These are phyloP conservation scores for Calonectria multiphialidica DNA, from an alignment of 2,329 filamentous ascomycete genomes.

Conservation along the genomic window DNA sequence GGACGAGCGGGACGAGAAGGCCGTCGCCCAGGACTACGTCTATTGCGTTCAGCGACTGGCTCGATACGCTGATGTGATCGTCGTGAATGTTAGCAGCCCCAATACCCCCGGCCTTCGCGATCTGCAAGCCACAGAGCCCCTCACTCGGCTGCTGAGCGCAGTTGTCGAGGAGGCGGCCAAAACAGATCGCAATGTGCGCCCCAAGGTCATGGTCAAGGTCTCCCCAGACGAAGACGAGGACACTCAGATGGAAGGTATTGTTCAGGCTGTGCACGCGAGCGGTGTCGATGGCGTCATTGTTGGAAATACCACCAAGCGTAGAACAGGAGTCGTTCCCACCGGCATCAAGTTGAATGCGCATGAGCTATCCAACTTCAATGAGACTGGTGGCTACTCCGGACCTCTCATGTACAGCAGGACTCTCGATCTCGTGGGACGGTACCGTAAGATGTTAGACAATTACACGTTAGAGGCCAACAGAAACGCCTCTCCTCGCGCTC, in stretches of 20 bases:
- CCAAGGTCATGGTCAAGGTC: constrained; percentile 93
- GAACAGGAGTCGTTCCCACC: constrained; percentile 77
- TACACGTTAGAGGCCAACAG: constrained; percentile 48
- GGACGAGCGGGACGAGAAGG: constrained; percentile 84
- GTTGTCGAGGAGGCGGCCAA: constrained; percentile 84
- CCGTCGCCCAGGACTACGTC: constrained; percentile 86
- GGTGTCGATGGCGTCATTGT: constrained; percentile 97
- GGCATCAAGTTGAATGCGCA: constrained; percentile 73
- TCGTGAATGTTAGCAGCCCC: constrained; percentile 97
- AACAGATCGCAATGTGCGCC: constrained; percentile 76
- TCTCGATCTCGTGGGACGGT: constrained; percentile 81
- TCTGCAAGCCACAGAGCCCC: constrained; percentile 85
- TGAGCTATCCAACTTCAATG: constrained; percentile 77
- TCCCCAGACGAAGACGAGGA: constrained; percentile 94
- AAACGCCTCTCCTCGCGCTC: constrained; percentile 51
- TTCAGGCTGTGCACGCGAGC: constrained; percentile 83
- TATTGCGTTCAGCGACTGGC: constrained; percentile 87
- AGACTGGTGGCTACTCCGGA: constrained; percentile 91
- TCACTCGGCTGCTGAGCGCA: constrained; percentile 83
- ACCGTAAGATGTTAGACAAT: constrained; percentile 76
- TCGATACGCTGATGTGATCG: constrained; percentile 93
- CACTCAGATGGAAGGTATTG: constrained; percentile 87
- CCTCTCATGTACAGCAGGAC: constrained; percentile 89
- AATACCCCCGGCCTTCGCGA: constrained; percentile 94
- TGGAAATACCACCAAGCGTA: constrained; percentile 93